phyloP scores from a whole-genome alignment of 768 basidiomycete genomes.

The Rhizopogon vesiculosus region DNA sequence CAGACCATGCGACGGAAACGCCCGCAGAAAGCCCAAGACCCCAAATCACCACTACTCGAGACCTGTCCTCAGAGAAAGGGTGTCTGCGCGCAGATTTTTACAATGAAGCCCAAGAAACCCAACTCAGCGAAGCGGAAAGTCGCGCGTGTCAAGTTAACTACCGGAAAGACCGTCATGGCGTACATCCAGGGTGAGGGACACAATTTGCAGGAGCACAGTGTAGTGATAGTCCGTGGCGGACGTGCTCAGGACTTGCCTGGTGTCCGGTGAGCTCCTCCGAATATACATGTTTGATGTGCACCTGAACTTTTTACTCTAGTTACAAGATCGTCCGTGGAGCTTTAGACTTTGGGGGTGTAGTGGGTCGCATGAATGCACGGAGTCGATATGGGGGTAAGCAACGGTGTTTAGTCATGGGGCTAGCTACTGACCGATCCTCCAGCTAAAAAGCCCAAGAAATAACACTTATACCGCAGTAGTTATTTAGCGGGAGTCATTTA shows the following conservation, averaged over 20 bases:
- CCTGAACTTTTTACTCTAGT: conserved; percentile 34
- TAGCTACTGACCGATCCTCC: conserved; percentile 5
- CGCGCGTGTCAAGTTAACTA: conserved; percentile 86
- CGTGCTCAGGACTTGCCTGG: conserved; percentile 97
- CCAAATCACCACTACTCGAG: conserved; percentile 76
- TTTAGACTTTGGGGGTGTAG: conserved; percentile 87
- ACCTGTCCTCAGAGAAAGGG: conserved; percentile 85
- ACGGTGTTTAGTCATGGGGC: not conserved
- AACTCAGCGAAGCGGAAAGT: conserved; percentile 99
- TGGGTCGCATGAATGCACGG: conserved; percentile 71
- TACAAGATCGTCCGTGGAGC: conserved; percentile 96
- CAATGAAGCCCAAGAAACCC: conserved; percentile 91
- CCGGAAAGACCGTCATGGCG: conserved; percentile 84
- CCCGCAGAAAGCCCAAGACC: conserved; percentile 38
- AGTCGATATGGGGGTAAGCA: conserved; percentile 88
- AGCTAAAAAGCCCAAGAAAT: conserved; percentile 88
- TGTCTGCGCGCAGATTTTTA: conserved; percentile 79
- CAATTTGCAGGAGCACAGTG: conserved; percentile 96
- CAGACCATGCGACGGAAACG: conserved; percentile 82
- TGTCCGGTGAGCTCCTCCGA: conserved; percentile 65
- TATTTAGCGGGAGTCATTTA: not conserved
- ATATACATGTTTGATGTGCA: not conserved
- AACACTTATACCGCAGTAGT: conserved; percentile 9
- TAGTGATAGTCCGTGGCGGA: conserved; percentile 92
- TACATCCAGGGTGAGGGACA: conserved; percentile 98